Base-by-base conservation (phyloP, 495 filamentous ascomycete species). In the Echria macrotheca region DNA sequence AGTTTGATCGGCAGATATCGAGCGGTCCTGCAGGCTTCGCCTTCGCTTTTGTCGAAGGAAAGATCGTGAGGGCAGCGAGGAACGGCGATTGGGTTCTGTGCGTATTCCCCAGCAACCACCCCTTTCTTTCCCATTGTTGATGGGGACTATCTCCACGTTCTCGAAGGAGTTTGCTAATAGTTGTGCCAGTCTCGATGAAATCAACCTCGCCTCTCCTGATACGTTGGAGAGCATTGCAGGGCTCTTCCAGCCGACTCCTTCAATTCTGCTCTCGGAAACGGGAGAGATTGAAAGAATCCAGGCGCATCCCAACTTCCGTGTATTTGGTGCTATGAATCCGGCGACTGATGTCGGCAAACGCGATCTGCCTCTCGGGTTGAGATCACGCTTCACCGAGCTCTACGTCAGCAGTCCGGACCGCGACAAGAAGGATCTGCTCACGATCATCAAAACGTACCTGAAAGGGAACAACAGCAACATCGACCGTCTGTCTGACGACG, bases 281-380 rank as follows among this genome's bases (percentile, higher is more conserved):
- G 94, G 93, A 42, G 86, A 90, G 49, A 83, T 90, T 19, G 88
- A 96, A 62, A 78, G 89, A 35, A 82, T 97, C 7, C 80, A 83
- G 44, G 91, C 90, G 1, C 93, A 99, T 63, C 85, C 87, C 2
- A 80, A 96, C 56, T 99, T 99, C 64, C 83, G 94, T 25, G 85
- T 99, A 19, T 97, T 99, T 66, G 94, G 87, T 19, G 93, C 93
- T 36, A 99, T 99, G 94, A 99, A 99, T 59, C 94, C 94, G 36
- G 91, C 94, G 9, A 97, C 91, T 10, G 94, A 99, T 73, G 80
- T 95, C 48, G 94, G 94, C 25, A 99, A 97, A 70, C 81, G 88
- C 47, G 93, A 97, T 63, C 73, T 99, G 3, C 91, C 90, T 0
- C 79, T 84, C 43, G 88, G 93, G 4, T 26, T 63, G 48, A 49